Base-by-base conservation (phyloP, 139 green algal genomes). In the Chlamydomonas schloesseri region DNA sequence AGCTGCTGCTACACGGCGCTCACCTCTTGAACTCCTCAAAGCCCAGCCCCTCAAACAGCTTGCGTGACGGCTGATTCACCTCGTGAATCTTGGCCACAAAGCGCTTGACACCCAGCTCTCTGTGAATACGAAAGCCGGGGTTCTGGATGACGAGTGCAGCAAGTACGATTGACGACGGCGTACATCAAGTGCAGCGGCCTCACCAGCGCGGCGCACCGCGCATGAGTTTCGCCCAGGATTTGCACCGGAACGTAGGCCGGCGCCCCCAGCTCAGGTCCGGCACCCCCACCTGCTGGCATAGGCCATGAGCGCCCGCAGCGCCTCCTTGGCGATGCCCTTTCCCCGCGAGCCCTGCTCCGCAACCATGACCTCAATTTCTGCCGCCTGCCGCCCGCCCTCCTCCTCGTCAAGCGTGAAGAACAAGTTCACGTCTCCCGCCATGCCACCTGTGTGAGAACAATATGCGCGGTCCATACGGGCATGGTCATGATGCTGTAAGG, bases 11-110 rank as follows among this genome's bases (percentile, higher is more conserved):
- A n/a, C n/a, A n/a, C n/a, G n/a, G n/a, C n/a, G n/a, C 71, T 14
- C 34, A 79, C 72, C 72, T 42, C 0, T 86, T 90, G 18, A 91
- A 80, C n/a, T 96, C 83, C 1, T 13, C 17, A 64, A 92, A 98
- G 18, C 94, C 93, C 34, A 98, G 87, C 62, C 84, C 85, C 21
- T 88, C 71, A 33, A 73, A 69, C 23, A 98, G 87, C 21, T 50
- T 28, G 1, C 96, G 62, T 6, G 95, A 98, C 0, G 94, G 46
- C 1, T 20, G 55, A 73, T 98, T 98, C 77, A 74, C 57, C 36
- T 96, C 89, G 10, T 91, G 81, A 50, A 98, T 96, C 68, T 98
- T 98, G 24, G 93, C 95, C 5, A 87, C 70, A 60, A 94, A 97
- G 24, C 58, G 82, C 26, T 64, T 89, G 0, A 94, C 77, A 13